Conservation (phyloP, 805 yeast genomes). For the Yarrowia sp. region DNA sequence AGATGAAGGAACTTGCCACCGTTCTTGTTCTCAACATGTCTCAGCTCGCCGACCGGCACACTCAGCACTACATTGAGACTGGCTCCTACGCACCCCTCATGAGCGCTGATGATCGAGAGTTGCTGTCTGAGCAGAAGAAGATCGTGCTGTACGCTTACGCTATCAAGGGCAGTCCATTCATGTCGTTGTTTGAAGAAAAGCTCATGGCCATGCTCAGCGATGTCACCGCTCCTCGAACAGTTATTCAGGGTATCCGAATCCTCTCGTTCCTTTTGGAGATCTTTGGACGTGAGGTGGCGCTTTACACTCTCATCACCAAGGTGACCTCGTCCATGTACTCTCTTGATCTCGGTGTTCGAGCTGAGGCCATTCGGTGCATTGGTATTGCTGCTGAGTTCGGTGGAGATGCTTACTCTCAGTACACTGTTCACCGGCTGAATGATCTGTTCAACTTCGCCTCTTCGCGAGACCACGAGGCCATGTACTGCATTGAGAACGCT, state of each 20-base stretch:
- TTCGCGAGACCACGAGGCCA: slow-evolving; percentile 75
- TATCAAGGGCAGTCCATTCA: slow-evolving; percentile 60
- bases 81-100: neutral
- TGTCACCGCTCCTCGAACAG: slow-evolving; percentile 77
- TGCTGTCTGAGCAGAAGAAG: slow-evolving; percentile 83
- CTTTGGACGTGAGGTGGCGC: slow-evolving; percentile 5
- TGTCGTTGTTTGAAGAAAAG: slow-evolving; percentile 88
- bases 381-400: slow-evolving; percentile 87
- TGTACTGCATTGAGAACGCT: slow-evolving; percentile 83
- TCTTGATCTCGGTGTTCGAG: slow-evolving; percentile 7
- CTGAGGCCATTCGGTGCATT: slow-evolving; percentile 11
- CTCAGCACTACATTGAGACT: neutral
- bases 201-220: slow-evolving; percentile 62
- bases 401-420: slow-evolving; percentile 58
- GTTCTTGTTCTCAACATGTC: slow-evolving; percentile 12
- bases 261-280: slow-evolving; percentile 8
- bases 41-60: slow-evolving; percentile 12
- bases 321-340: slow-evolving; percentile 13
- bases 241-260: slow-evolving; percentile 60
- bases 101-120: slow-evolving; percentile 90
- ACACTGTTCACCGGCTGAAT: slow-evolving; percentile 47
- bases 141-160: slow-evolving; percentile 53
- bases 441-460: slow-evolving; percentile 71
- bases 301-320: slow-evolving; percentile 8
- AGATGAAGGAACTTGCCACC: slow-evolving; percentile 11